These are phyloP conservation scores for Fragaria iinumae DNA, from an alignment of 306 rosid genomes.

Conservation along the genomic window DNA sequence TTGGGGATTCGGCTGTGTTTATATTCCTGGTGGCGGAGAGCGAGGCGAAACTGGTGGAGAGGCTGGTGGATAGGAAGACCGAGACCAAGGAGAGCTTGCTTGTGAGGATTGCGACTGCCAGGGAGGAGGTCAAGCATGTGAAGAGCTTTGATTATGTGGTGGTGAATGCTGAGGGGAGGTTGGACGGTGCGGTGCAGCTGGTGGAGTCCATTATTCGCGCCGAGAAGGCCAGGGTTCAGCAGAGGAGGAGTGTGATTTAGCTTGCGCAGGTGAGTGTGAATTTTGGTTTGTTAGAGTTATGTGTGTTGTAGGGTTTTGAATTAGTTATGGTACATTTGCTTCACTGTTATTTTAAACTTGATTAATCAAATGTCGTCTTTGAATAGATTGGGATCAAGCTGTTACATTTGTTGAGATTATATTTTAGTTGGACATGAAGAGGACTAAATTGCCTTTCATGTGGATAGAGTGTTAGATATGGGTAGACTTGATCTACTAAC, in stretches of 20 bases:
- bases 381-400: not conserved
- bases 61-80: slow-evolving; percentile 72
- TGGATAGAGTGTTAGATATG: not conserved
- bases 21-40: slow-evolving; percentile 77
- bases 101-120: slow-evolving; percentile 77
- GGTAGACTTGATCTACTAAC: not conserved
- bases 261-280: slow-evolving; percentile 7
- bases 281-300: not conserved
- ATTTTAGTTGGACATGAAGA: not conserved
- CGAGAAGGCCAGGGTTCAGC: slow-evolving; percentile 89
- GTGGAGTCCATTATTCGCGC: slow-evolving; percentile 76
- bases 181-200: slow-evolving; percentile 69
- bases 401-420: not conserved
- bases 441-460: not conserved
- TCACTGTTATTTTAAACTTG: not conserved
- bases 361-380: not conserved
- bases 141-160: slow-evolving; percentile 80
- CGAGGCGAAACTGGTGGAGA: slow-evolving; percentile 75
- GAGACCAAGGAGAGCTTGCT: slow-evolving; percentile 74
- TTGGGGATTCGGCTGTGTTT: slow-evolving; percentile 76
- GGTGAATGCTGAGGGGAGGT: slow-evolving; percentile 75
- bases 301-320: not conserved
- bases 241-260: slow-evolving; percentile 50
- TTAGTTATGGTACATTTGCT: not conserved
- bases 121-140: slow-evolving; percentile 84